Base-by-base conservation (phyloP, 1,284 basidiomycete species). In the Microbotryum saponariae region DNA sequence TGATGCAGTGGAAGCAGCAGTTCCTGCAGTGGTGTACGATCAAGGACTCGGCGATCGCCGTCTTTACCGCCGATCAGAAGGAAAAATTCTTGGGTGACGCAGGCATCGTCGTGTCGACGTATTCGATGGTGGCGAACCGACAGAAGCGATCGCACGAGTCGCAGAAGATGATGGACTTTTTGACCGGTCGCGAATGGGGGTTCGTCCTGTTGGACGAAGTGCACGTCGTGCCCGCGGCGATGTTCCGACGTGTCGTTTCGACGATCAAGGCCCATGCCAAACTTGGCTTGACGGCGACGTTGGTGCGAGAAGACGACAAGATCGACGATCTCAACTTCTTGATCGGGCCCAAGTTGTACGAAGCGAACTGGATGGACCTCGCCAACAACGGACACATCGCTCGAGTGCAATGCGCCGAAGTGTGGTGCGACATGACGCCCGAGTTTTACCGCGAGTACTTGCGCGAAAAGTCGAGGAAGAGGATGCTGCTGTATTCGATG, bases 361-460 rank as follows among this genome's bases (percentile, higher is more conserved):
- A 99, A 77, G 96, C 96, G 8, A 99, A 99, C 75, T 99, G 96
- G 96, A 98, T 98, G 94, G 96, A 99, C 76, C 84, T 99, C 69
- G 96, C 96, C 37, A 91, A 91, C 62, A 97, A 98, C 76, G 96
- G 96, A 0, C 96, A 99, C 76, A 99, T 99, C 73, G 96, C 96
- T 6, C 98, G 96, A 70, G 96, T 98, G 23, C 96, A 93, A 88
- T 97, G 93, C 75, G 96, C 96, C 18, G 96, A 99, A 78, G 96
- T 99, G 7, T 98, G 96, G 96, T 99, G 96, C 74, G 91, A 92
- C 10, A 98, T 98, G 96, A 97, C 96, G 37, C 94, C 96, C n/a
- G 93, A 98, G 75, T 99, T 99, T 75, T 99, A 98, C 76, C 86
- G 91, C 71, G 94, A 99, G 77, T 98, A 99, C 74, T 82, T 99